Conservation (phyloP, 331 rosid genomes). For the Prunus yedoensis region DNA sequence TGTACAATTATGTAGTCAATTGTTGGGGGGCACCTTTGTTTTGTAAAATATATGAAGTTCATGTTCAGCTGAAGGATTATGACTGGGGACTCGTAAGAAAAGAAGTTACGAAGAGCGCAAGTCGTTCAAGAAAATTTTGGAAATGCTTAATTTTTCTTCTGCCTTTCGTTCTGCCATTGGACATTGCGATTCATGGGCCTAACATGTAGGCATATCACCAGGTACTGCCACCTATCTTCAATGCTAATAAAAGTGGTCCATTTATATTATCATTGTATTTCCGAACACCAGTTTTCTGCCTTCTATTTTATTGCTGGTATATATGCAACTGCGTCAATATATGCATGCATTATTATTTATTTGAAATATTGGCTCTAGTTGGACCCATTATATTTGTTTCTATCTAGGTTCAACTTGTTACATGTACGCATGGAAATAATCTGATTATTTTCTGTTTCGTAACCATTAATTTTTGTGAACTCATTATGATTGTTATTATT, state of each 20-base stretch:
- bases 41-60: slow-evolving; percentile 29
- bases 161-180: slow-evolving; percentile 24
- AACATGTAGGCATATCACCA: not conserved
- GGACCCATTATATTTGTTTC: not conserved
- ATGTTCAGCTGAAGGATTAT: slow-evolving; percentile 30
- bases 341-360: not conserved
- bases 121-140: slow-evolving; percentile 26
- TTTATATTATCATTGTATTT: not conserved
- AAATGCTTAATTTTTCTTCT: slow-evolving; percentile 28
- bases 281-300: not conserved
- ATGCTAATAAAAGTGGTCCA: not conserved
- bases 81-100: slow-evolving; percentile 21
- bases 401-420: not conserved
- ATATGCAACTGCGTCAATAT: not conserved
- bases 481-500: not conserved
- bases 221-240: slow-evolving; percentile 6
- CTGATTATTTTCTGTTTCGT: not conserved
- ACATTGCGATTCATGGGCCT: slow-evolving; percentile 34
- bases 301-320: not conserved
- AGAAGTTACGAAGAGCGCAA: slow-evolving; percentile 22
- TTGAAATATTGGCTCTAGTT: not conserved
- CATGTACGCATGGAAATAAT: not conserved
- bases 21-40: slow-evolving; percentile 20
- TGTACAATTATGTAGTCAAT: slow-evolving; percentile 28
- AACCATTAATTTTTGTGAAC: not conserved